Percentiles rank a stretch among this genome's conserved stretches.
These are phyloP conservation scores for Lachnellula cervina DNA, from an alignment of 2,329 filamentous ascomycete genomes.

Conservation along the genomic window DNA sequence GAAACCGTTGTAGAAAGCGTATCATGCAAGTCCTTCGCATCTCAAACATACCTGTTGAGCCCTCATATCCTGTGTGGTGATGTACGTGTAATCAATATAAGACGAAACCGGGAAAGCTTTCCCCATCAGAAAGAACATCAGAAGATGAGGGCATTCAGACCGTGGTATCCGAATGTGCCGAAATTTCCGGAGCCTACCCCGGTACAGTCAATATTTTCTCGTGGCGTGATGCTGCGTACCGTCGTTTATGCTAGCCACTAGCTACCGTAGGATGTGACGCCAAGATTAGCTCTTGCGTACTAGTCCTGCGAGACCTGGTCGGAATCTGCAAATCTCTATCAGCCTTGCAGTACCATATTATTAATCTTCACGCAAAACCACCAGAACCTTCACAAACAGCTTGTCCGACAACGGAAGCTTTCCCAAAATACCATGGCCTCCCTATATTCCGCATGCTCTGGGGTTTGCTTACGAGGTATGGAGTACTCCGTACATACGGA, in stretches of 20 bases:
- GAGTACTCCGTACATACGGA: no score
- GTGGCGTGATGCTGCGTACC: background rate
- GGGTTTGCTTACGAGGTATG: no score
- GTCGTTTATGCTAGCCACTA: background rate
- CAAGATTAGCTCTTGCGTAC: background rate
- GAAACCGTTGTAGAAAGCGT: no score
- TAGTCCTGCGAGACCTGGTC: background rate
- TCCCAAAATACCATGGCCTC: background rate
- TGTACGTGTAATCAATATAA: background rate
- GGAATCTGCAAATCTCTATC: background rate
- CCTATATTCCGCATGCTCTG: background rate
- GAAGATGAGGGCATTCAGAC: constrained; percentile 3
- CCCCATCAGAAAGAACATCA: background rate
- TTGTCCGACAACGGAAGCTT: no score
- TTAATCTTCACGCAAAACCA: background rate
- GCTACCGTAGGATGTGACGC: background rate
- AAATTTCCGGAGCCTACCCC: background rate
- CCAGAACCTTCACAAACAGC: background rate
- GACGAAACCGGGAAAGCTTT: background rate
- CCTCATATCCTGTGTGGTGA: no score
- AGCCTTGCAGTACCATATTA: constrained; percentile 2
- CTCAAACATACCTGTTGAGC: no score
- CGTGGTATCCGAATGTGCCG: background rate
- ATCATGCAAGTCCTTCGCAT: no score
- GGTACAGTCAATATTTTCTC: background rate